Percentiles rank a stretch among this genome's conserved stretches.
Evolutionary conservation across 2,329 filamentous ascomycete species (phyloP).

Genomic region (Penicillium sp.): DNA sequence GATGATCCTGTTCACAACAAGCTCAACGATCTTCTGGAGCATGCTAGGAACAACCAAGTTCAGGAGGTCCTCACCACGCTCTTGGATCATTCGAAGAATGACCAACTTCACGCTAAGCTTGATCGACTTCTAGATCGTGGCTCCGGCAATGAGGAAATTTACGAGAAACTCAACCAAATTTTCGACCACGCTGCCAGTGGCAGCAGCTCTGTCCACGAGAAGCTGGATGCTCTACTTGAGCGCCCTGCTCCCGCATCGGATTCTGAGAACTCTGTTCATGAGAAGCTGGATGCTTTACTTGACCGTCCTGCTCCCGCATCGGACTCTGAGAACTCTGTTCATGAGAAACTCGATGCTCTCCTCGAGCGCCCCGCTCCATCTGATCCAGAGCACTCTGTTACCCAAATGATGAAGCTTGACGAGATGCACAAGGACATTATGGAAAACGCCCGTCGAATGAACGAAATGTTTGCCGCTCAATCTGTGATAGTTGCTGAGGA

Average conservation of each 20-base stretch:
- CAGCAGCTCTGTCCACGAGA: constrained; percentile 39
- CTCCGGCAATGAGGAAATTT: constrained; percentile 49
- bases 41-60: constrained; percentile 54
- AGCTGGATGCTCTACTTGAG: constrained; percentile 52
- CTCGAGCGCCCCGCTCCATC: constrained; percentile 58
- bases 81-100: constrained; percentile 53
- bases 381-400: constrained; percentile 61
- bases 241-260: constrained; percentile 59
- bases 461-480: constrained; percentile 62
- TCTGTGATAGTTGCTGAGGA: constrained; percentile 66
- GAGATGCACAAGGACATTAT: constrained; percentile 87
- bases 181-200: constrained; percentile 41
- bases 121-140: constrained; percentile 48
- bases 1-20: constrained; percentile 66
- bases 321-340: constrained; percentile 54
- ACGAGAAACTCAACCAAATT: constrained; percentile 61
- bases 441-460: constrained; percentile 80
- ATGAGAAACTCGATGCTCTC: constrained; percentile 40
- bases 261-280: constrained; percentile 51
- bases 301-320: constrained; percentile 58
- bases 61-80: constrained; percentile 61
- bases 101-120: constrained; percentile 62
- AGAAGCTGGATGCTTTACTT: constrained; percentile 48
- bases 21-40: constrained; percentile 52
- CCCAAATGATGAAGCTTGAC: constrained; percentile 80